Evolutionary conservation across 306 rosid genomes (phyloP).

Genomic region (Lathyrus tuberosus): DNA sequence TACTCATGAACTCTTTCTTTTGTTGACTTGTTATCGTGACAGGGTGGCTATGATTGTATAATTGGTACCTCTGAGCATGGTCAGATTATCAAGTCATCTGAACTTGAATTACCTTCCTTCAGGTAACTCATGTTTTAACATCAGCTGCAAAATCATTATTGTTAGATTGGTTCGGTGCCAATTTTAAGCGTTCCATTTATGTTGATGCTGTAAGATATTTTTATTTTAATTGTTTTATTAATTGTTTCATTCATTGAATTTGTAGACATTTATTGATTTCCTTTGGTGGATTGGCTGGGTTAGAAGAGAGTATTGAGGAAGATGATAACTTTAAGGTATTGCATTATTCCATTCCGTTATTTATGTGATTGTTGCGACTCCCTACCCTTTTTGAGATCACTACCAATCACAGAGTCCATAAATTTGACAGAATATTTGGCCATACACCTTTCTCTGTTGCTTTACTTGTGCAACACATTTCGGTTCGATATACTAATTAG

Average conservation of each 20-base stretch:
- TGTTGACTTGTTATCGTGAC: constrained; percentile 35
- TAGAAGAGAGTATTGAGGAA: constrained; percentile 96
- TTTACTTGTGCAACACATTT: not conserved
- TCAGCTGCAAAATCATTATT: constrained; percentile 17
- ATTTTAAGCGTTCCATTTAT: constrained; percentile 8
- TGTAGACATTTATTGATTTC: constrained; percentile 87
- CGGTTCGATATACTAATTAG: constrained; percentile 30
- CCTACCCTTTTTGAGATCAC: constrained; percentile 30
- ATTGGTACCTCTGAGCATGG: constrained; percentile 99
- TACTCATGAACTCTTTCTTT: constrained; percentile 23
- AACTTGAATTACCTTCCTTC: constrained; percentile 75
- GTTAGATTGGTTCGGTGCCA: constrained; percentile 12
- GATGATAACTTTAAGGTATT: constrained; percentile 72
- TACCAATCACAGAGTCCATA: constrained; percentile 24
- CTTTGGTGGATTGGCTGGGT: constrained; percentile 98
- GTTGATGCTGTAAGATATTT: not conserved
- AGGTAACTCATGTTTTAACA: constrained; percentile 54
- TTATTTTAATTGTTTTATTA: constrained; percentile 25
- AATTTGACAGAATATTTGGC: constrained; percentile 1
- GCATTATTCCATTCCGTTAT: not conserved
- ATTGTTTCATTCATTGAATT: constrained; percentile 38
- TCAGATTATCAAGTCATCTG: constrained; percentile 63
- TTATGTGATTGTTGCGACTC: constrained; percentile 13
- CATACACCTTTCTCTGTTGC: constrained; percentile 15
- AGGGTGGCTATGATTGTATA: constrained; percentile 93